Evolutionary conservation across 2,329 filamentous ascomycete species (phyloP).

Genomic region (Chaetoscypha palmicola): DNA sequence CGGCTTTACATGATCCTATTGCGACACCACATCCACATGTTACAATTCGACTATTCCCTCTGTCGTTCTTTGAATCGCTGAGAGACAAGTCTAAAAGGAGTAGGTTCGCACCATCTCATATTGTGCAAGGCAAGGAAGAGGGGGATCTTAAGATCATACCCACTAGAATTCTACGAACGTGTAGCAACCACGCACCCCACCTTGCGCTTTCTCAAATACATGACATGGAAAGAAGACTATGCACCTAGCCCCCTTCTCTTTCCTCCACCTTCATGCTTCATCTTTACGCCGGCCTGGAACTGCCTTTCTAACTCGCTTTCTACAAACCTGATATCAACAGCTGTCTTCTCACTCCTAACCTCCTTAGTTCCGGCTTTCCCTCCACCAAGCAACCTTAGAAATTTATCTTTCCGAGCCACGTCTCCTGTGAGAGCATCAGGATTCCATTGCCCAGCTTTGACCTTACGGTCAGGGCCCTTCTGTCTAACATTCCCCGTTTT

Average conservation of each 20-base stretch:
- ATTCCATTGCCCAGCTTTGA: slow-evolving; percentile 18
- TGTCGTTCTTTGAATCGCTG: no score
- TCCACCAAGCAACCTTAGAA: slow-evolving; percentile 27
- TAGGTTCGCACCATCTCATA: no score
- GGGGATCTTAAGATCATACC: no score
- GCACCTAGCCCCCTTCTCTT: slow-evolving; percentile 33
- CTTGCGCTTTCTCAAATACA: no score
- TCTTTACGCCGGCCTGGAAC: slow-evolving; percentile 31
- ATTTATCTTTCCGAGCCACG: slow-evolving; percentile 25
- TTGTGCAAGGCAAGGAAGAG: no score
- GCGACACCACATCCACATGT: no score
- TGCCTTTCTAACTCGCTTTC: slow-evolving; percentile 33
- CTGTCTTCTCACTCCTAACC: slow-evolving; percentile 11
- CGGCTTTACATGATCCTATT: no score
- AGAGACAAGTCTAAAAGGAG: no score
- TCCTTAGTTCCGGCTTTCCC: slow-evolving; percentile 2
- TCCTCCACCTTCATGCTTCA: slow-evolving; percentile 32
- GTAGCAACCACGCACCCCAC: no score
- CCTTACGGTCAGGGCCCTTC: background rate
- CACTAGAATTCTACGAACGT: no score
- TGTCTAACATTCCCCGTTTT: slow-evolving; percentile 9
- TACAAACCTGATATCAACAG: slow-evolving; percentile 22
- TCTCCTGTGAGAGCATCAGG: slow-evolving; percentile 23
- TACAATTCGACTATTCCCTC: no score
- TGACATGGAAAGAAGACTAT: no score